phyloP scores from a whole-genome alignment of 345 rosid genomes.

The Syzygium aqueum region DNA sequence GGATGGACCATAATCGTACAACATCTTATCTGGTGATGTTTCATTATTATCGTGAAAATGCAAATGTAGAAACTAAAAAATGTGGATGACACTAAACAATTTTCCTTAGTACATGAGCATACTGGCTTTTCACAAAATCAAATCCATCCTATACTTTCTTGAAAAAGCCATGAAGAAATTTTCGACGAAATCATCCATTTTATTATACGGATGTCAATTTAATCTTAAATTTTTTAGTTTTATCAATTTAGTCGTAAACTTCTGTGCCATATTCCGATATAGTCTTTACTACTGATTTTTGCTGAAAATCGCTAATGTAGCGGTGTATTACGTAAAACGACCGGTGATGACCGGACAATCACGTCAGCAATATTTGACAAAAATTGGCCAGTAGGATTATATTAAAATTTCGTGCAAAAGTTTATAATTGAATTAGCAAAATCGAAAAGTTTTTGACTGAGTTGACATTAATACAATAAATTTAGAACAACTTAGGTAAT shows the following conservation, averaged over 20 bases:
- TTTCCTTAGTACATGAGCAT: background rate
- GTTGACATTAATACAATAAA: accelerated
- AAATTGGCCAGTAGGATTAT: background rate
- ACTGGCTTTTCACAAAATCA: background rate
- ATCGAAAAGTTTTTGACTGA: accelerated
- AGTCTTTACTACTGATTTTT: background rate
- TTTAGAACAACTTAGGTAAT: background rate
- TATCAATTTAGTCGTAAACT: accelerated
- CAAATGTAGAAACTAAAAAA: background rate
- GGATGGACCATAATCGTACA: background rate
- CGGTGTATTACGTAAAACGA: background rate
- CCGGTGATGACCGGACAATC: accelerated
- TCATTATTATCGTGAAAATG: background rate
- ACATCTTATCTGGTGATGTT: background rate
- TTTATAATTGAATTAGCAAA: background rate
- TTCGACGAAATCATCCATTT: background rate
- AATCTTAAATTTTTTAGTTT: background rate
- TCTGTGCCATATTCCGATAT: background rate
- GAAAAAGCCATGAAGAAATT: background rate
- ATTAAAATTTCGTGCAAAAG: accelerated
- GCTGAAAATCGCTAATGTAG: accelerated
- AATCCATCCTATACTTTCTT: background rate
- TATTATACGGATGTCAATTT: accelerated
- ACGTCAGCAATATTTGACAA: background rate
- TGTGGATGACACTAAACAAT: background rate